Percentiles rank a stretch among this genome's conserved stretches.
These are phyloP conservation scores for Ambrosiella xylebori DNA, from an alignment of 2,329 filamentous ascomycete species.

Conservation along the genomic window DNA sequence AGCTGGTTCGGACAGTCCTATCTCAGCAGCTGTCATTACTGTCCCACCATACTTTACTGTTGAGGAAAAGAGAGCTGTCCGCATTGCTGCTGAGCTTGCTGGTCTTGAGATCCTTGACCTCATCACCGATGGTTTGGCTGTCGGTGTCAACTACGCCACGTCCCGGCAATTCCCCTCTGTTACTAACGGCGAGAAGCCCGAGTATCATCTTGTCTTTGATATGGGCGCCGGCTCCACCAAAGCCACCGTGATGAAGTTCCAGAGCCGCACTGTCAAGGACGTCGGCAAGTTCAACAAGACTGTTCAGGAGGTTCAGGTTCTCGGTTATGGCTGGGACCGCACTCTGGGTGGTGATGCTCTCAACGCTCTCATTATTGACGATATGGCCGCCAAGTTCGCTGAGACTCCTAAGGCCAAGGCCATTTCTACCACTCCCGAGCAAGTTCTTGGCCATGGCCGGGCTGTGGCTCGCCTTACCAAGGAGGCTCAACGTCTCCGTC, in stretches of 20 bases:
- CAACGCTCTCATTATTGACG: slow-evolving; percentile 73
- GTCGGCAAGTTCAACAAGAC: slow-evolving; percentile 91
- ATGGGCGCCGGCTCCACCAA: slow-evolving; percentile 95
- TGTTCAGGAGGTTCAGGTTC: slow-evolving; percentile 78
- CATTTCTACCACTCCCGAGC: slow-evolving; percentile 40
- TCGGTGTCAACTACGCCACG: slow-evolving; percentile 90
- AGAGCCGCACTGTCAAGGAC: slow-evolving; percentile 78
- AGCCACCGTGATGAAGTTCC: slow-evolving; percentile 77
- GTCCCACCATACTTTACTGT: slow-evolving; percentile 78
- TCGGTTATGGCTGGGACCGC: slow-evolving; percentile 77
- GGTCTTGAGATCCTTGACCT: slow-evolving; percentile 72
- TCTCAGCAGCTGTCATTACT: slow-evolving; percentile 75
- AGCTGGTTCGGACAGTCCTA: slow-evolving; percentile 55
- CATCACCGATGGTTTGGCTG: slow-evolving; percentile 77
- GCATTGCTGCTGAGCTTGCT: slow-evolving; percentile 70
- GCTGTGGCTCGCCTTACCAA: slow-evolving; percentile 83
- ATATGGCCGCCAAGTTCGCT: slow-evolving; percentile 70
- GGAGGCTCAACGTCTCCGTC: slow-evolving; percentile 71
- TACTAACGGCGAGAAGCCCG: slow-evolving; percentile 67
- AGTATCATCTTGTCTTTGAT: slow-evolving; percentile 87
- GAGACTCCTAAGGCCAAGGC: slow-evolving; percentile 51
- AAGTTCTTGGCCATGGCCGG: slow-evolving; percentile 59
- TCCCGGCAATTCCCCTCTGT: slow-evolving; percentile 74
- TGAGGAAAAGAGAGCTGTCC: slow-evolving; percentile 75
- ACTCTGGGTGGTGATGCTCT: slow-evolving; percentile 78